These are phyloP conservation scores for Puccinia coronata DNA, from an alignment of 1,284 basidiomycete genomes.

Conservation along the genomic window DNA sequence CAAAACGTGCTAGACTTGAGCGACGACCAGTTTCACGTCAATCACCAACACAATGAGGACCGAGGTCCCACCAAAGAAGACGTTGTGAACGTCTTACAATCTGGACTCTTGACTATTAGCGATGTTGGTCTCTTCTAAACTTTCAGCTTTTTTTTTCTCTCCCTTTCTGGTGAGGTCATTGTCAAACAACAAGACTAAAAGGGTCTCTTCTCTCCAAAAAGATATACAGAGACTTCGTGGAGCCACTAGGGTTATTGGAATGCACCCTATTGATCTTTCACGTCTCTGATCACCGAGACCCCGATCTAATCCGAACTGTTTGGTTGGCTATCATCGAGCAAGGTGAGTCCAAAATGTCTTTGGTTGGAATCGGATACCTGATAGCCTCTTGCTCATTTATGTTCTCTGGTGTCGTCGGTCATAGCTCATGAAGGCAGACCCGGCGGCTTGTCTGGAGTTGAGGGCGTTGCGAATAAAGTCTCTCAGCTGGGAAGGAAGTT, in stretches of 20 bases:
- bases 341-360: constrained; percentile 62
- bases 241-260: constrained; percentile 79
- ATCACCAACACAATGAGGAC: constrained; percentile 35
- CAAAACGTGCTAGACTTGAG: constrained; percentile 59
- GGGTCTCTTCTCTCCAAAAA: constrained; percentile 57
- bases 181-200: neutral
- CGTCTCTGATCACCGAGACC: constrained; percentile 87
- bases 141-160: constrained; percentile 1
- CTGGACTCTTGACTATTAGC: constrained; percentile 62
- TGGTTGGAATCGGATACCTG: constrained; percentile 9
- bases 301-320: constrained; percentile 74
- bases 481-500: constrained; percentile 76
- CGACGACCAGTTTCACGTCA: constrained; percentile 55
- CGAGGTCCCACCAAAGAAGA: constrained; percentile 54
- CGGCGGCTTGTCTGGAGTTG: constrained; percentile 64
- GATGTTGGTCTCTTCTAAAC: constrained; percentile 57
- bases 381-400: too few relatives aligned
- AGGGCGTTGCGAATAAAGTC: constrained; percentile 68
- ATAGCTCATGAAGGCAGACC: constrained; percentile 58
- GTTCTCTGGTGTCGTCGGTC: constrained; percentile 53
- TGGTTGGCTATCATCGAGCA: constrained; percentile 85
- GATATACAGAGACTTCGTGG: constrained; percentile 85
- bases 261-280: constrained; percentile 89
- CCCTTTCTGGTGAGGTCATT: neutral
- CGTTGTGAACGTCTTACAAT: constrained; percentile 67